Conservation (phyloP, 345 rosid species). For the Camelina sativa region DNA sequence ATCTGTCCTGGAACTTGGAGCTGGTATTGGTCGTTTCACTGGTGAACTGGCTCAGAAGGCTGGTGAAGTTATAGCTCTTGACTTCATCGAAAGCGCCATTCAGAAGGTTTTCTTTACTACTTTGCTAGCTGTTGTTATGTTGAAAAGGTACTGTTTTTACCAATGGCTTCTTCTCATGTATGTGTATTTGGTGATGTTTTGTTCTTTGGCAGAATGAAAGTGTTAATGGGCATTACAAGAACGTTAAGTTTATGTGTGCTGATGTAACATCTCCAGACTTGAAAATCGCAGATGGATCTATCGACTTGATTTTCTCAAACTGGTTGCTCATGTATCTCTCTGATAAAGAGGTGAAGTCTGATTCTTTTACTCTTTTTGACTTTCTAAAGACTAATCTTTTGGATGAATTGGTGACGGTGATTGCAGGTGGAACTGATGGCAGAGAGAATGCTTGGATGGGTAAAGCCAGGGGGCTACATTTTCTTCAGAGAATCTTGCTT, state of each 20-base stretch:
- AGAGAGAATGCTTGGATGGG: constrained; percentile 76
- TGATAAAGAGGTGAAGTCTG: constrained; percentile 70
- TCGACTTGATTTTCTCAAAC: constrained; percentile 85
- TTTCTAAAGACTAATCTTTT: constrained; percentile 4
- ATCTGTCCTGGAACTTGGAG: constrained; percentile 84
- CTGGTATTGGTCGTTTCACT: constrained; percentile 94
- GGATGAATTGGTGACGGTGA: constrained; percentile 16
- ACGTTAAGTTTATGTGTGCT: constrained; percentile 83
- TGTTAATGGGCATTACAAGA: constrained; percentile 76
- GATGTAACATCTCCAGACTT: constrained; percentile 83
- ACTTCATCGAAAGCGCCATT: constrained; percentile 78
- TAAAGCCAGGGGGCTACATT: constrained; percentile 84
- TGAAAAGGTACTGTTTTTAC: neutral
- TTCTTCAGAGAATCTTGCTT: constrained; percentile 97
- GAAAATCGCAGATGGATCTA: constrained; percentile 61
- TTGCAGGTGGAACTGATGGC: constrained; percentile 74
- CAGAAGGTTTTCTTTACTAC: constrained; percentile 68
- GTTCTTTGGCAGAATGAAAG: constrained; percentile 67
- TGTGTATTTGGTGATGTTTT: constrained; percentile 24
- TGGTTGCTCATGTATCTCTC: constrained; percentile 99
- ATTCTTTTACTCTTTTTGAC: neutral
- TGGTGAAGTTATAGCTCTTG: constrained; percentile 72
- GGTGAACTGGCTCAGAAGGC: constrained; percentile 89
- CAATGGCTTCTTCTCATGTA: neutral
- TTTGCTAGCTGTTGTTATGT: constrained; percentile 16